Percentiles rank a stretch among this genome's conserved stretches.
Conservation (phyloP, 1,284 basidiomycete species). For the Sphagnurus paluster region DNA sequence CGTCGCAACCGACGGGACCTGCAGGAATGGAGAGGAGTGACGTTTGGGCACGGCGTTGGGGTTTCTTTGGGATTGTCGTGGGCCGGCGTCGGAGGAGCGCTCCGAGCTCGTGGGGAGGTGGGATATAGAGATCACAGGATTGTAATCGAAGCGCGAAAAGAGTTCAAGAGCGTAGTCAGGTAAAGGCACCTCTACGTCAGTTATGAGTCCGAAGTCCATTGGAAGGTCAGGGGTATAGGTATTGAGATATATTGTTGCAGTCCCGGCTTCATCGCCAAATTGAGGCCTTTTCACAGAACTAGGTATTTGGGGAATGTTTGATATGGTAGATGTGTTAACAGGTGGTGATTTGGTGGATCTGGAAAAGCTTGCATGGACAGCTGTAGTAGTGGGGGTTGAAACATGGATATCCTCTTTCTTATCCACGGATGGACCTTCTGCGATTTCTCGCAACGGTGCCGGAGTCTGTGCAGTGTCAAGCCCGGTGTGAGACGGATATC, state of each 20-base stretch:
- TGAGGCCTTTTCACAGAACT: not conserved
- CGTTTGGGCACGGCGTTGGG: not conserved
- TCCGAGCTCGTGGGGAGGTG: constrained; percentile 27
- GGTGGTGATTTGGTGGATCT: constrained; percentile 3
- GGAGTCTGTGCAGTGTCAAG: no score
- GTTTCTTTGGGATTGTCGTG: not conserved
- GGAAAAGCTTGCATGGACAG: no score
- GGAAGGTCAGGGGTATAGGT: constrained; percentile 7
- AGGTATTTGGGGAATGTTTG: no score
- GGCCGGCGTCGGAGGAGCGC: constrained; percentile 5
- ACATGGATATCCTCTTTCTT: constrained; percentile 4
- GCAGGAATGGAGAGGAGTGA: constrained; percentile 16
- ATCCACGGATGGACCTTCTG: constrained; percentile 4
- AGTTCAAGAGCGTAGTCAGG: constrained; percentile 35
- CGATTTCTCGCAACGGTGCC: constrained; percentile 5
- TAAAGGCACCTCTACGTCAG: constrained; percentile 24
- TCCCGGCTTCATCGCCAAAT: constrained; percentile 19
- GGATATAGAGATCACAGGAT: constrained; percentile 21
- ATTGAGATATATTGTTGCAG: constrained; percentile 28
- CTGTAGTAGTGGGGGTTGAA: constrained; percentile 11
- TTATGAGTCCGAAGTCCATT: constrained; percentile 16
- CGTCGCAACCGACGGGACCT: constrained; percentile 8
- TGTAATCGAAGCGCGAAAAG: constrained; percentile 24
- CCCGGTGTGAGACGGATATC: not conserved
- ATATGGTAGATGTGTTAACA: not conserved